Percentiles rank a stretch among this genome's conserved stretches.
These are phyloP conservation scores for Colletotrichum simmondsii DNA, from an alignment of 2,329 filamentous ascomycete species.

Conservation along the genomic window DNA sequence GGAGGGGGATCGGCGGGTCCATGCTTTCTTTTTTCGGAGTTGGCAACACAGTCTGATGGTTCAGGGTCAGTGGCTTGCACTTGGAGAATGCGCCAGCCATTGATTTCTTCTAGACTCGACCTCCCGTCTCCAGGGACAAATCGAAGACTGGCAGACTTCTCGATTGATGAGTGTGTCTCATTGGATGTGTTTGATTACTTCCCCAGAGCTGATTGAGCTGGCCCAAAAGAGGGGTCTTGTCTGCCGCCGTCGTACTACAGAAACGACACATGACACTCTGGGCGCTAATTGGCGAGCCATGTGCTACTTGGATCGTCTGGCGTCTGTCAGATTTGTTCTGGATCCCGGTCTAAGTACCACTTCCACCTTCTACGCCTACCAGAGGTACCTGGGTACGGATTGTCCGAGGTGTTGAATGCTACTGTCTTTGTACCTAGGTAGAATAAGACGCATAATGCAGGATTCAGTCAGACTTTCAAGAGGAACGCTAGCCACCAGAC, in stretches of 20 bases:
- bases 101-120: neutral
- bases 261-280: neutral
- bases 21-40: conserved; percentile 12
- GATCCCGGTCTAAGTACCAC: neutral
- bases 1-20: conserved; percentile 30
- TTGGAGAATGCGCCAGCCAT: neutral
- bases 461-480: neutral
- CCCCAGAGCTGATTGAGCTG: neutral
- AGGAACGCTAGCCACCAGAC: neutral
- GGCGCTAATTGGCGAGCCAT: conserved; percentile 2
- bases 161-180: neutral
- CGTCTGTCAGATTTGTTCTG: neutral
- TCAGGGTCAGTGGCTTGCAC: neutral
- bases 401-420: neutral
- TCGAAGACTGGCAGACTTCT: too few relatives aligned
- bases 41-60: neutral
- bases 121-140: too few relatives aligned
- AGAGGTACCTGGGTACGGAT: neutral
- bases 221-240: neutral
- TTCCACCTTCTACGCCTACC: too few relatives aligned
- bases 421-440: neutral
- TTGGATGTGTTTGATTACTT: neutral
- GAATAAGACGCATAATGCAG: neutral
- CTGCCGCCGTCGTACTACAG: conserved; percentile 1
- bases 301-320: neutral